phyloP scores from a whole-genome alignment of 371 early-diverging fungal species.

The Apophysomyces trapeziformis region DNA sequence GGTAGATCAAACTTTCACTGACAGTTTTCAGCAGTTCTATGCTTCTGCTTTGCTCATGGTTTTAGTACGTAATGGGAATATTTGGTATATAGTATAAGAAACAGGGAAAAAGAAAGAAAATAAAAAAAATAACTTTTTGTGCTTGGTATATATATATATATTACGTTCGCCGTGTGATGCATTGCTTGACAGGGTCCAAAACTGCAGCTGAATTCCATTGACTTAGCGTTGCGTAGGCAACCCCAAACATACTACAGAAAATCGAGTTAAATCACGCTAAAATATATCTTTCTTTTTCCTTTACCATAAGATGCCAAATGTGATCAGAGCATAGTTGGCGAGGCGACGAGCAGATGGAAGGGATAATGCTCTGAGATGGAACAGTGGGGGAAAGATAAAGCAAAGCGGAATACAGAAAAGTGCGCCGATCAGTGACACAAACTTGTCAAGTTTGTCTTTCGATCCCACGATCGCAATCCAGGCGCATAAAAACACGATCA shows the following conservation, averaged over 20 bases:
- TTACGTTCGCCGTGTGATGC: constrained; percentile 40
- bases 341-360: constrained; percentile 37
- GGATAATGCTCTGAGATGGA: constrained; percentile 73
- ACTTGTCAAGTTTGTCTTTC: constrained; percentile 77
- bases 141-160: constrained; percentile 2
- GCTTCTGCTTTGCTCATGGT: no score
- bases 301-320: constrained; percentile 75
- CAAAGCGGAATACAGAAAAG: constrained; percentile 66
- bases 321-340: constrained; percentile 61
- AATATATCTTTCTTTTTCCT: not conserved
- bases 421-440: constrained; percentile 81
- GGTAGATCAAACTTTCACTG: not conserved
- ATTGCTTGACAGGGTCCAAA: constrained; percentile 48
- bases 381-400: constrained; percentile 85
- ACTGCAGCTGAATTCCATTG: constrained; percentile 53
- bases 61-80: no score
- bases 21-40: not conserved
- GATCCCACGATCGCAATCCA: constrained; percentile 76
- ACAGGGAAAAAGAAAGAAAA: not conserved
- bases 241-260: constrained; percentile 39
- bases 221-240: constrained; percentile 31
- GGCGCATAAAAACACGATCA: constrained; percentile 67
- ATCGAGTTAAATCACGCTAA: not conserved
- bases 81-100: not conserved
- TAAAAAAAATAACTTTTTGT: not conserved